These are phyloP conservation scores for Tubosaeta sp. DNA, from an alignment of 768 basidiomycete genomes.

Conservation along the genomic window DNA sequence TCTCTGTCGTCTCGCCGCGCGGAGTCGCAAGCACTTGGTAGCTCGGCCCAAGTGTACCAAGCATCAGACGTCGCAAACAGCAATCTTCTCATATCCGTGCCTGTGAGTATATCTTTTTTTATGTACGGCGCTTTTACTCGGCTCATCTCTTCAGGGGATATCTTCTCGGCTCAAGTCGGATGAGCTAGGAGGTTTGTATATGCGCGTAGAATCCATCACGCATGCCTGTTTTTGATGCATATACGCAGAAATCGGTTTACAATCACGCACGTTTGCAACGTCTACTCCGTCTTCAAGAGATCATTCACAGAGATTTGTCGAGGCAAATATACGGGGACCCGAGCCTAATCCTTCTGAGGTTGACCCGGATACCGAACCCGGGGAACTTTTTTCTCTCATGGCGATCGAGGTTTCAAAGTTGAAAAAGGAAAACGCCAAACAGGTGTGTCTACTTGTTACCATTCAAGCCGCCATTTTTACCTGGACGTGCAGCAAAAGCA, in stretches of 20 bases:
- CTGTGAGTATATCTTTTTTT: constrained; percentile 6
- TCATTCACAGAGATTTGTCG: constrained; percentile 2
- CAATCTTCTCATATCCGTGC: neutral
- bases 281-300: constrained; percentile 6
- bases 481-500: constrained; percentile 14
- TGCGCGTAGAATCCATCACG: constrained; percentile 2
- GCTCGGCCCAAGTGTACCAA: constrained; percentile 3
- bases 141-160: constrained; percentile 4
- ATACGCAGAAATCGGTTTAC: constrained; percentile 10
- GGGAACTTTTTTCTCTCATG: constrained; percentile 5
- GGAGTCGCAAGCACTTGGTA: constrained; percentile 10
- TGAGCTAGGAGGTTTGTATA: constrained; percentile 23
- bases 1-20: constrained; percentile 9
- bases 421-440: constrained; percentile 7
- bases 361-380: neutral
- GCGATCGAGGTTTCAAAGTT: neutral
- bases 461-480: too few species aligned
- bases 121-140: neutral
- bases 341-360: neutral
- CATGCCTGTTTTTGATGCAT: constrained; percentile 3
- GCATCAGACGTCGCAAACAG: constrained; percentile 2
- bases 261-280: constrained; percentile 1
- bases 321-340: constrained; percentile 6
- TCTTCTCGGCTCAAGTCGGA: constrained; percentile 4
- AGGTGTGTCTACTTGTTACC: constrained; percentile 6